These are phyloP conservation scores for Dothideomycetidae sp. DNA, from an alignment of 2,329 filamentous ascomycete genomes.

Conservation along the genomic window DNA sequence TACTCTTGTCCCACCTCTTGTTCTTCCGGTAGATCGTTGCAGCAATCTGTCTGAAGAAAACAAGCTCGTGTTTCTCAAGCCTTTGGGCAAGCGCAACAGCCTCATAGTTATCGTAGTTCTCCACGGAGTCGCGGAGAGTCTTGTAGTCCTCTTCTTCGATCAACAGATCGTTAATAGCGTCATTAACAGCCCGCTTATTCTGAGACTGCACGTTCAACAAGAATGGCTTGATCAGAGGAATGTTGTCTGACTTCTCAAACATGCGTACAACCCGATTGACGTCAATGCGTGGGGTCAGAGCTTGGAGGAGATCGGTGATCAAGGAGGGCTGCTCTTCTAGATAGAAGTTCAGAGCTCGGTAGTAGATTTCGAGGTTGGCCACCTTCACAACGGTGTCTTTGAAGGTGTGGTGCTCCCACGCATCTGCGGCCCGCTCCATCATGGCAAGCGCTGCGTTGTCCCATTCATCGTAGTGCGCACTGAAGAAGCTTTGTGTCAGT, in stretches of 20 bases:
- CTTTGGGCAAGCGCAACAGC: constrained; percentile 81
- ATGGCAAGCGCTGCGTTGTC: constrained; percentile 95
- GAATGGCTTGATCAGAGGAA: constrained; percentile 97
- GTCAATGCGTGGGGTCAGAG: constrained; percentile 81
- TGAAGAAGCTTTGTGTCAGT: not conserved
- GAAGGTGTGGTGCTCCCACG: constrained; percentile 99
- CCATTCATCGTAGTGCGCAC: constrained; percentile 91
- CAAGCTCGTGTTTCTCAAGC: constrained; percentile 90
- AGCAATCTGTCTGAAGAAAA: constrained; percentile 98
- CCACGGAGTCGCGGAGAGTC: constrained; percentile 89
- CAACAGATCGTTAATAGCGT: constrained; percentile 90
- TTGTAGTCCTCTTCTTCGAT: constrained; percentile 99
- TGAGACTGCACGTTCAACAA: constrained; percentile 87
- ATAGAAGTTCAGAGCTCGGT: constrained; percentile 92
- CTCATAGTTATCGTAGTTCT: constrained; percentile 99
- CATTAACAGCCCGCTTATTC: constrained; percentile 97
- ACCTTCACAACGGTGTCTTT: constrained; percentile 98
- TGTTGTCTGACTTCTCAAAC: constrained; percentile 97
- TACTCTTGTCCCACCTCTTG: constrained; percentile 99
- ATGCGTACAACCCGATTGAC: constrained; percentile 98
- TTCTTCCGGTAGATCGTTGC: constrained; percentile 99
- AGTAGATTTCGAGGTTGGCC: constrained; percentile 97
- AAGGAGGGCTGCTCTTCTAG: constrained; percentile 92
- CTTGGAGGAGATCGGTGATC: constrained; percentile 87
- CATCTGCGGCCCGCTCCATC: constrained; percentile 94